Conservation (phyloP, 2,329 filamentous ascomycete genomes). For the Chlorencoelia australis region DNA sequence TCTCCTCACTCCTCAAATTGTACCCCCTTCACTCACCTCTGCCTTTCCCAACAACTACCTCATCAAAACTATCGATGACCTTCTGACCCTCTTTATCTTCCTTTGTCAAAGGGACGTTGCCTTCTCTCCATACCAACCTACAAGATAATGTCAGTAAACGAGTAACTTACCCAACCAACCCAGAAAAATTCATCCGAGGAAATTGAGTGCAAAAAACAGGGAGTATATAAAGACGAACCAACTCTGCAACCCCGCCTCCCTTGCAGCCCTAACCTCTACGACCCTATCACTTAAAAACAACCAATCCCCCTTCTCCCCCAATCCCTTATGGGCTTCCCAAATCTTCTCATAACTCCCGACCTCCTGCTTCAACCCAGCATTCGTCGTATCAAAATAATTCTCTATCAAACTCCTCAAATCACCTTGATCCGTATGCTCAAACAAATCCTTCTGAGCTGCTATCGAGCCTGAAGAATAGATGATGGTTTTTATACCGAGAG, state of each 20-base stretch:
- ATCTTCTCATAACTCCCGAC: conserved; percentile 48
- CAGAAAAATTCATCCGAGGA: no score
- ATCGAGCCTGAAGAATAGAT: conserved; percentile 81
- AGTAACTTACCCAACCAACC: no score
- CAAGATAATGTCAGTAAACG: no score
- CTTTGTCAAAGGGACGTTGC: conserved; percentile 53
- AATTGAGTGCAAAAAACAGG: no score
- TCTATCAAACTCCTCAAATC: conserved; percentile 50
- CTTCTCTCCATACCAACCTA: no score
- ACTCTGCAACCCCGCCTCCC: conserved; percentile 51
- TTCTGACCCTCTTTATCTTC: conserved; percentile 30
- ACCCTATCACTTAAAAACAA: conserved; percentile 78
- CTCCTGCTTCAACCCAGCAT: conserved; percentile 66
- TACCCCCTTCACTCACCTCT: not conserved
- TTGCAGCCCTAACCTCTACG: conserved; percentile 55
- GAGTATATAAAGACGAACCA: conserved; percentile 49
- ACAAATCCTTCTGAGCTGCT: conserved; percentile 70
- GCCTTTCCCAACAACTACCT: not conserved
- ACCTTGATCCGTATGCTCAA: conserved; percentile 50
- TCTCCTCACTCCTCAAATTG: no score
- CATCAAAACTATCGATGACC: conserved; percentile 22
- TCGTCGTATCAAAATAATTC: conserved; percentile 72
- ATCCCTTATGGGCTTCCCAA: conserved; percentile 23
- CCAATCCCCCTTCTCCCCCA: conserved; percentile 42
- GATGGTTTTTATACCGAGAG: conserved; percentile 36